Evolutionary conservation across 2,329 filamentous ascomycete genomes (phyloP).

Genomic region (Epichloe glyceriae): DNA sequence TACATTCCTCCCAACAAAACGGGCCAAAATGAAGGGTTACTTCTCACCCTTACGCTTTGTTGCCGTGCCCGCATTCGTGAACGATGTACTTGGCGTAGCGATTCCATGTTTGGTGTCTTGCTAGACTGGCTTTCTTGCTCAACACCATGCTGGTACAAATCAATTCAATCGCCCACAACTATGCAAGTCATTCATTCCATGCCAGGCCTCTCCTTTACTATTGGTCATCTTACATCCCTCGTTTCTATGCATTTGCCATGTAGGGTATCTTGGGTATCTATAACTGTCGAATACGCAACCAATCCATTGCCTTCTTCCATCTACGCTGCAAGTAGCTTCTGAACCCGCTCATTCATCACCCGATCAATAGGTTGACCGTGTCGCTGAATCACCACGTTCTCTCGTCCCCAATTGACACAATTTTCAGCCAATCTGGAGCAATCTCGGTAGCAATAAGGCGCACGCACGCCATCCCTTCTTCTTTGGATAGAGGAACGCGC

Average conservation of each 20-base stretch:
- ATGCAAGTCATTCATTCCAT: background rate
- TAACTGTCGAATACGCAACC: background rate
- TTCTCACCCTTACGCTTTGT: no score
- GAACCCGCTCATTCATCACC: constrained; percentile 24
- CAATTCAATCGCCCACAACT: background rate
- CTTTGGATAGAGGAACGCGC: constrained; percentile 37
- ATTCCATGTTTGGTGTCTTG: no score
- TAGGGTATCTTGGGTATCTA: background rate
- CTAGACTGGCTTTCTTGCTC: no score
- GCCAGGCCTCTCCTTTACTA: background rate
- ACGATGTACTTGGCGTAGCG: no score
- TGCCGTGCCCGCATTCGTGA: no score
- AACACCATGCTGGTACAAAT: constrained; percentile 3
- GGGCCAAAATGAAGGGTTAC: no score
- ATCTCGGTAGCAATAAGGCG: constrained; percentile 40
- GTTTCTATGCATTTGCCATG: background rate
- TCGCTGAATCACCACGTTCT: constrained; percentile 44
- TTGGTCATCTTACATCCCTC: background rate
- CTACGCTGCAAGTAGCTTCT: constrained; percentile 18
- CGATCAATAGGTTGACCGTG: constrained; percentile 26
- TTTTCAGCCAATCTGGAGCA: constrained; percentile 41
- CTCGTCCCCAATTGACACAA: constrained; percentile 39
- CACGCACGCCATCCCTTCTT: constrained; percentile 38
- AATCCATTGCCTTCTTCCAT: background rate
- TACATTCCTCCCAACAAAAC: no score